Conservation (phyloP, 257 asterid genomes). For the Ilex aquifolium region DNA sequence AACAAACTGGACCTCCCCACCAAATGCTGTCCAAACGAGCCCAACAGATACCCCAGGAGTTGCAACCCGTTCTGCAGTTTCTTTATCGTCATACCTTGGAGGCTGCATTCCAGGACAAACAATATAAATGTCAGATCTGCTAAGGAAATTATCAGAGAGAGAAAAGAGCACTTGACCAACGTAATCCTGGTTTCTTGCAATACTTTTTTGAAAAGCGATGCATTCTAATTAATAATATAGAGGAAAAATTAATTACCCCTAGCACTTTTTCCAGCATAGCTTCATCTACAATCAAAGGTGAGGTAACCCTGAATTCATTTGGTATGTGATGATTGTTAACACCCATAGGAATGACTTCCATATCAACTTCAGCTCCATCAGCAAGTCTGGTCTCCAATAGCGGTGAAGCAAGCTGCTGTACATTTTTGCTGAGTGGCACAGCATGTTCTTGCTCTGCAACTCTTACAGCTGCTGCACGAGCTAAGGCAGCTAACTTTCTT, state of each 20-base stretch:
- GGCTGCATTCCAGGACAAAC: constrained; percentile 49
- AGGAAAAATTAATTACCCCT: constrained; percentile 63
- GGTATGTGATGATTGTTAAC: constrained; percentile 76
- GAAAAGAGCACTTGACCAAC: constrained; percentile 9
- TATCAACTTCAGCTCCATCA: constrained; percentile 92
- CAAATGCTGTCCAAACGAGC: constrained; percentile 88
- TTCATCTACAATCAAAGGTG: constrained; percentile 83
- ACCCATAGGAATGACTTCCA: constrained; percentile 95
- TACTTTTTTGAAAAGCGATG: background rate
- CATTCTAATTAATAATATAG: background rate
- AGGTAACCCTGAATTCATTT: constrained; percentile 50
- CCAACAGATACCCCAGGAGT: constrained; percentile 96
- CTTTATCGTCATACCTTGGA: constrained; percentile 82
- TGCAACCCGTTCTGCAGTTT: constrained; percentile 83
- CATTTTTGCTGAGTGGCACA: constrained; percentile 79
- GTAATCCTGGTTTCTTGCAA: constrained; percentile 11
- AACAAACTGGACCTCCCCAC: constrained; percentile 98
- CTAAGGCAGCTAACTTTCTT: constrained; percentile 95
- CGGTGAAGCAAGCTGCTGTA: constrained; percentile 80
- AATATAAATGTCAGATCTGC: constrained; percentile 16
- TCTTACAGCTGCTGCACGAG: constrained; percentile 95
- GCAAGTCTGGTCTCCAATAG: constrained; percentile 72
- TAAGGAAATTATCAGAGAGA: constrained; percentile 3
- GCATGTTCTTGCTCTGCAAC: constrained; percentile 85
- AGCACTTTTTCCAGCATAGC: constrained; percentile 93